Percentiles rank a stretch among this genome's conserved stretches.
These are phyloP conservation scores for Flaveria brownii DNA, from an alignment of 129 eudicot genomes.

Conservation along the genomic window DNA sequence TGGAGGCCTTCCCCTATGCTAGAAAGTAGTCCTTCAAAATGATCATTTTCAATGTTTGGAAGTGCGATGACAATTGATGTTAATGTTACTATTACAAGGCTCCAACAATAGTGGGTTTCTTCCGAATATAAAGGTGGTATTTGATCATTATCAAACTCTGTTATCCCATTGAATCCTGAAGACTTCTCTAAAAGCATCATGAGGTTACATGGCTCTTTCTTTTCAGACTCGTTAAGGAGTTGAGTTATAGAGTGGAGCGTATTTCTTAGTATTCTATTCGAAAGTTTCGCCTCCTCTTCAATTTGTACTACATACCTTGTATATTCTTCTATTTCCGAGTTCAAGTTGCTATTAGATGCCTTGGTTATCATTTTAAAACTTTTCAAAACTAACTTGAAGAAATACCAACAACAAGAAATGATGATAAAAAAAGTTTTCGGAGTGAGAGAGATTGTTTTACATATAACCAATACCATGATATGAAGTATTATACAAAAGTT, in stretches of 20 bases:
- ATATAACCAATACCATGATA: background rate
- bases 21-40: background rate
- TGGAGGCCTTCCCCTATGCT: background rate
- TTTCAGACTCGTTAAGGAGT: background rate
- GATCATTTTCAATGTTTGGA: background rate
- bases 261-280: background rate
- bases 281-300: background rate
- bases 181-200: conserved; percentile 7
- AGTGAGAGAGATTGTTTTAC: background rate
- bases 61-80: conserved; percentile 4
- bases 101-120: conserved; percentile 5
- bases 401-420: background rate
- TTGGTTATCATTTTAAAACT: background rate
- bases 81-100: conserved; percentile 12
- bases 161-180: background rate
- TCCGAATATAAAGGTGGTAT: background rate
- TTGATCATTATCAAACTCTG: background rate
- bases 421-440: background rate
- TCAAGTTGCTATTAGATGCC: background rate
- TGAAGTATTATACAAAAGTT: background rate
- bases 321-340: background rate
- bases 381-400: background rate
- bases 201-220: conserved; percentile 15
- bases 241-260: background rate
- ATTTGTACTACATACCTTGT: background rate